phyloP scores from a whole-genome alignment of 1,139 yeast species.

The Candida neerlandica region DNA sequence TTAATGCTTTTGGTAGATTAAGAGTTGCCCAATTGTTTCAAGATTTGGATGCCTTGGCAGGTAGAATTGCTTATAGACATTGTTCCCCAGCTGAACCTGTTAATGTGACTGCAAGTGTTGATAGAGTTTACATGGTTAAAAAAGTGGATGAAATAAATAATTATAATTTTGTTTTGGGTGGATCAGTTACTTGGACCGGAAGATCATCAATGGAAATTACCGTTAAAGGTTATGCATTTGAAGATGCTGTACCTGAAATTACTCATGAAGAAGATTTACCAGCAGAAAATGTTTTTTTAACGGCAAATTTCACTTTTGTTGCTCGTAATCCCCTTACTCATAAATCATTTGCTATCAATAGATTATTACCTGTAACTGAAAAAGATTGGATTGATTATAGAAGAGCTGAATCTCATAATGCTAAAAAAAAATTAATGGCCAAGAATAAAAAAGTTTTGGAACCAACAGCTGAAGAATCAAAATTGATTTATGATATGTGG shows the following conservation, averaged over 20 bases:
- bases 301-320: slow-evolving; percentile 92
- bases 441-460: slow-evolving; percentile 61
- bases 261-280: slow-evolving; percentile 34
- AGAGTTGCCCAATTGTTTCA: slow-evolving; percentile 91
- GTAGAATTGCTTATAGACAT: slow-evolving; percentile 82
- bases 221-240: slow-evolving; percentile 81
- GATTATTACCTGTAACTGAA: slow-evolving; percentile 72
- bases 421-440: slow-evolving; percentile 79
- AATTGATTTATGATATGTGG: slow-evolving; percentile 79
- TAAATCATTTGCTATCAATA: slow-evolving; percentile 82
- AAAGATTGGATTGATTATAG: slow-evolving; percentile 81
- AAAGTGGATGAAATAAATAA: slow-evolving; percentile 77
- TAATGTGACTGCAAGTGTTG: slow-evolving; percentile 92
- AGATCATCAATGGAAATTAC: slow-evolving; percentile 93
- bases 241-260: slow-evolving; percentile 46
- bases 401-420: slow-evolving; percentile 87
- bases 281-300: slow-evolving; percentile 56
- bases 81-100: slow-evolving; percentile 92
- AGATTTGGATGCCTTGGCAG: slow-evolving; percentile 88
- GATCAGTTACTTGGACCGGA: slow-evolving; percentile 93
- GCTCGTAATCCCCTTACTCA: slow-evolving; percentile 92
- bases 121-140: slow-evolving; percentile 84
- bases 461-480: slow-evolving; percentile 72
- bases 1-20: slow-evolving; percentile 84
- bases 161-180: slow-evolving; percentile 80